Conservation (phyloP, 129 eudicot genomes). For the Arctium minus region DNA sequence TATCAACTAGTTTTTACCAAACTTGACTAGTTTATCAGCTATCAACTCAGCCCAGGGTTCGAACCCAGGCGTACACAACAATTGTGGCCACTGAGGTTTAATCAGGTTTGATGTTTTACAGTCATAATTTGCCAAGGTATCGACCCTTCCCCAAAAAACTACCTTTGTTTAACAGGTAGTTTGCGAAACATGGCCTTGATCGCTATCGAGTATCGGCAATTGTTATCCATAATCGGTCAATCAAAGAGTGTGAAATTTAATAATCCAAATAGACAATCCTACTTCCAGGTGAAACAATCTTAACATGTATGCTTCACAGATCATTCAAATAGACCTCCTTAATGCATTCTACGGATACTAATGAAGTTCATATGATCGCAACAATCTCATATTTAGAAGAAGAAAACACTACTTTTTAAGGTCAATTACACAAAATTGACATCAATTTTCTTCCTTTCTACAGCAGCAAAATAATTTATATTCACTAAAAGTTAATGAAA, state of each 20-base stretch:
- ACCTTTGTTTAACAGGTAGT: too few species aligned
- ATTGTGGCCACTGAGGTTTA: too few species aligned
- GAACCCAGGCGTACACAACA: too few species aligned
- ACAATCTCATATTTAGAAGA: neutral
- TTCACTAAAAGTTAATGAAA: neutral
- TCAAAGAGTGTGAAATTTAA: neutral
- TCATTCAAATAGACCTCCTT: neutral
- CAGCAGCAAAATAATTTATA: neutral
- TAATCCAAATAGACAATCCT: neutral
- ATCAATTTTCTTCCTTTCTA: neutral
- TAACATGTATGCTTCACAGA: neutral
- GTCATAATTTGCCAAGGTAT: too few species aligned
- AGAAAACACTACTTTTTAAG: neutral
- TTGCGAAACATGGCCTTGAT: neutral
- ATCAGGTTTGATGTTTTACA: too few species aligned
- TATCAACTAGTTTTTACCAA: too few species aligned
- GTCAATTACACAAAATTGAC: neutral
- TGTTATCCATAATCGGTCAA: neutral
- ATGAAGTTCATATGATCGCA: neutral
- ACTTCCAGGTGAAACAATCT: neutral
- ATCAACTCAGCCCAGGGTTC: too few species aligned
- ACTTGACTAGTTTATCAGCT: too few species aligned
- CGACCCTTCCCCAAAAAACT: too few species aligned
- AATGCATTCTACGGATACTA: too few species aligned
- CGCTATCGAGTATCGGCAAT: neutral